Conservation (phyloP, 768 basidiomycete genomes). For the Tephrocybe sp. region DNA sequence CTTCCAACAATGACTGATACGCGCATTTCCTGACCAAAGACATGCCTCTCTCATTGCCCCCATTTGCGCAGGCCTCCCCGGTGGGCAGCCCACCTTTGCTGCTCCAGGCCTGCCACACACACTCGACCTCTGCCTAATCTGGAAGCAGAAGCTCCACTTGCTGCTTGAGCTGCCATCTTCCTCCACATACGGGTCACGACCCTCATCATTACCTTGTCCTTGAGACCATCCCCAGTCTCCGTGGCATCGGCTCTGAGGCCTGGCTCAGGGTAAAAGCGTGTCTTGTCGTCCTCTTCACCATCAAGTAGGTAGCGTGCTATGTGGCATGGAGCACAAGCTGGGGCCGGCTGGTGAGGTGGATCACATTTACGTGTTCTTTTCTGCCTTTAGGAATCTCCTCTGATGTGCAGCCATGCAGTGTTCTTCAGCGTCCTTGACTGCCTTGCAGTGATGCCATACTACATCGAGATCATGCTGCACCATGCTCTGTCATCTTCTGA, state of each 20-base stretch:
- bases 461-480: slow-evolving; percentile 78
- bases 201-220: slow-evolving; percentile 74
- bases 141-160: slow-evolving; percentile 66
- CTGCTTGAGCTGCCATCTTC: slow-evolving; percentile 82
- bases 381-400: too few species aligned
- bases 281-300: slow-evolving; percentile 81
- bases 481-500: slow-evolving; percentile 86
- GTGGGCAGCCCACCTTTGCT: background rate
- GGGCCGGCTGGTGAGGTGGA: slow-evolving; percentile 62
- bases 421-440: slow-evolving; percentile 88
- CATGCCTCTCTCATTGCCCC: too few species aligned
- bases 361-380: slow-evolving; percentile 54
- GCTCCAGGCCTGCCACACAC: background rate
- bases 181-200: slow-evolving; percentile 70
- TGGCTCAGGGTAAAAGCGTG: slow-evolving; percentile 93
- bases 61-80: background rate
- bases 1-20: too few species aligned
- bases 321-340: slow-evolving; percentile 73
- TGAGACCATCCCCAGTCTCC: slow-evolving; percentile 79
- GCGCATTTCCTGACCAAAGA: too few species aligned
- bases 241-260: slow-evolving; percentile 61
- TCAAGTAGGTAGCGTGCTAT: slow-evolving; percentile 76
- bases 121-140: slow-evolving; percentile 31
- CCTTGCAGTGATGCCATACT: slow-evolving; percentile 85
- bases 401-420: slow-evolving; percentile 31